Conservation (phyloP, 1,139 yeast species). For the Taphrina sp. region DNA sequence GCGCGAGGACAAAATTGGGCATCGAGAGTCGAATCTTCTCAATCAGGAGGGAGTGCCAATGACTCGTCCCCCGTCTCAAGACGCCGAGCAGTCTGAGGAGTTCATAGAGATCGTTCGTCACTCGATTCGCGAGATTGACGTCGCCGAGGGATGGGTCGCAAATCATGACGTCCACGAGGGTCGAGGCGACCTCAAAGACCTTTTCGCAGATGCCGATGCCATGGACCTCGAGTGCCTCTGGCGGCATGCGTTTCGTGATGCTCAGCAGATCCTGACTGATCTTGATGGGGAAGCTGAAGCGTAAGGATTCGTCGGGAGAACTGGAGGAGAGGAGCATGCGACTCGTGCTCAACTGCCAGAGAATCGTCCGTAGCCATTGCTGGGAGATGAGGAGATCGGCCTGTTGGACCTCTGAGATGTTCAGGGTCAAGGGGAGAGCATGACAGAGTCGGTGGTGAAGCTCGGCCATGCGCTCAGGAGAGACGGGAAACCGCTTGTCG, state of each 20-base stretch:
- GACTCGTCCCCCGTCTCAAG: constrained; percentile 17
- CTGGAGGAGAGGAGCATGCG: constrained; percentile 34
- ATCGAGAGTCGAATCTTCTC: constrained; percentile 11
- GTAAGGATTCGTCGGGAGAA: constrained; percentile 24
- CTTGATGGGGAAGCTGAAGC: constrained; percentile 36
- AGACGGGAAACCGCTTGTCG: constrained; percentile 15
- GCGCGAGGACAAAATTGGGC: constrained; percentile 3
- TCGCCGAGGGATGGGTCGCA: constrained; percentile 19
- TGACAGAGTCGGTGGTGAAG: constrained; percentile 8
- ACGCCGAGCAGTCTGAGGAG: constrained; percentile 8
- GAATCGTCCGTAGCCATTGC: constrained; percentile 29
- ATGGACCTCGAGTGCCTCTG: constrained; percentile 37
- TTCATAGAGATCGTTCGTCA: constrained; percentile 2
- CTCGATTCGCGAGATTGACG: background rate
- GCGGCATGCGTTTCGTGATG: constrained; percentile 33
- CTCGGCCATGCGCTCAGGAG: constrained; percentile 13
- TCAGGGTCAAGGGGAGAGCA: constrained; percentile 7
- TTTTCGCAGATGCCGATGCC: constrained; percentile 39
- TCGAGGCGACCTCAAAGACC: constrained; percentile 35
- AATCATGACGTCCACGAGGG: constrained; percentile 34
- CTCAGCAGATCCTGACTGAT: constrained; percentile 36
- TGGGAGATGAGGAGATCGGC: constrained; percentile 31
- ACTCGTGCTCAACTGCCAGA: constrained; percentile 29
- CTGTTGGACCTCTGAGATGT: constrained; percentile 21
- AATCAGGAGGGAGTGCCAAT: constrained; percentile 15